Conservation (phyloP, 1,139 yeast genomes). For the Lodderomyces elongisporus region DNA sequence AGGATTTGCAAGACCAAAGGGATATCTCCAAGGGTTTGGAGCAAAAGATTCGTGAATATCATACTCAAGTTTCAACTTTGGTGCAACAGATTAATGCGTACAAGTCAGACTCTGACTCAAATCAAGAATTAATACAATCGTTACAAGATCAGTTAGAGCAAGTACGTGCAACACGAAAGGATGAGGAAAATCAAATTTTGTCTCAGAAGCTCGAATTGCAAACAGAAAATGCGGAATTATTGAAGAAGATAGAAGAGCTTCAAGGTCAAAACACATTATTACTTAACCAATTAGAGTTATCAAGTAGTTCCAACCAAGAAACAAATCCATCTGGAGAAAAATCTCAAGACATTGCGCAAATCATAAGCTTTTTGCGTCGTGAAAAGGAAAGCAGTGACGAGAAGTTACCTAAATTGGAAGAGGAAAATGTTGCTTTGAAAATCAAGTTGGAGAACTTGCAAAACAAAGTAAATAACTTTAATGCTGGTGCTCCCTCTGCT, state of each 20-base stretch:
- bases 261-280: conserved; percentile 63
- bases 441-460: conserved; percentile 36
- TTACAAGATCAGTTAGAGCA: conserved; percentile 15
- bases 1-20: conserved; percentile 50
- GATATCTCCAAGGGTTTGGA: conserved; percentile 46
- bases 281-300: conserved; percentile 62
- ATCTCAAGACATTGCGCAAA: conserved; percentile 39
- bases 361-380: conserved; percentile 61
- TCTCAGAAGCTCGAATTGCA: conserved; percentile 33
- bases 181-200: conserved; percentile 16
- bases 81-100: conserved; percentile 39
- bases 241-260: conserved; percentile 49
- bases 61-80: conserved; percentile 53
- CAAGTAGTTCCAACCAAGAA: conserved; percentile 14
- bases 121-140: conserved; percentile 28
- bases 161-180: conserved; percentile 18
- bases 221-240: conserved; percentile 43
- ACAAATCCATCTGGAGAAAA: conserved; percentile 10
- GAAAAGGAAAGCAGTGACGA: conserved; percentile 73
- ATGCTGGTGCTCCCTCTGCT: background rate
- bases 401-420: conserved; percentile 45
- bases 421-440: conserved; percentile 46
- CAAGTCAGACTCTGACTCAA: conserved; percentile 38
- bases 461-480: conserved; percentile 37
- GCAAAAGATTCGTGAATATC: conserved; percentile 53